Evolutionary conservation across 495 filamentous ascomycete genomes (phyloP).

Genomic region (Oidiodendron maius): DNA sequence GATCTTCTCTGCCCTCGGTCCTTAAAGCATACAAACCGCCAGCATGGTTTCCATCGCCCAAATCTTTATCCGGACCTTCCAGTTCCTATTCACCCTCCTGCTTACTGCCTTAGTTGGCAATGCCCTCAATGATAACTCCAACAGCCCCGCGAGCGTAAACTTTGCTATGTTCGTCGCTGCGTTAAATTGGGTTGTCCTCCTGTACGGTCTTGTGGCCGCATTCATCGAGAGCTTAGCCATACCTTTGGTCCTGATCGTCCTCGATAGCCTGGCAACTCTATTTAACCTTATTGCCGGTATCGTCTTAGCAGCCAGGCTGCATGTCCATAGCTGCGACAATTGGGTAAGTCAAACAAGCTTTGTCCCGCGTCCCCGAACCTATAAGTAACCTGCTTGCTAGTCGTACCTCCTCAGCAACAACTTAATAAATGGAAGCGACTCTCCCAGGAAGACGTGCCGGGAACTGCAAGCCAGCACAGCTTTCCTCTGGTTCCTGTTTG

Average conservation of each 20-base stretch:
- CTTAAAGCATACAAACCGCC: too few species aligned
- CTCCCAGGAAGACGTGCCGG: constrained; percentile 53
- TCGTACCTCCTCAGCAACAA: constrained; percentile 48
- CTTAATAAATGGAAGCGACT: constrained; percentile 52
- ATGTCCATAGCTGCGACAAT: constrained; percentile 57
- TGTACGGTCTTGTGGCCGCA: constrained; percentile 52
- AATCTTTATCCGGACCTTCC: constrained; percentile 8
- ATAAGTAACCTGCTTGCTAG: too few species aligned
- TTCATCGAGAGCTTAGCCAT: constrained; percentile 41
- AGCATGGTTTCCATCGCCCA: constrained; percentile 15
- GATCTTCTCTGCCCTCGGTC: too few species aligned
- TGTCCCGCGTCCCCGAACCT: background rate
- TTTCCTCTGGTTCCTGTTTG: constrained; percentile 71
- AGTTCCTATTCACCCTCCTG: constrained; percentile 65
- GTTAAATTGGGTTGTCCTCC: constrained; percentile 58
- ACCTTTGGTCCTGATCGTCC: constrained; percentile 45
- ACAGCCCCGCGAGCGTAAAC: constrained; percentile 56
- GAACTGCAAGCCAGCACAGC: constrained; percentile 63
- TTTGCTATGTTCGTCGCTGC: constrained; percentile 60
- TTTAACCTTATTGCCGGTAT: constrained; percentile 63
- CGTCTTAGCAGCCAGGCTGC: constrained; percentile 55
- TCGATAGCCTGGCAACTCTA: constrained; percentile 56
- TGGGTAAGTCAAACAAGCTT: constrained; percentile 31
- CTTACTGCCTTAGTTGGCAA: constrained; percentile 62
- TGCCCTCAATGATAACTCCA: constrained; percentile 52